phyloP scores from a whole-genome alignment of 2,329 filamentous ascomycete species.

The Sporothrix curviconia region DNA sequence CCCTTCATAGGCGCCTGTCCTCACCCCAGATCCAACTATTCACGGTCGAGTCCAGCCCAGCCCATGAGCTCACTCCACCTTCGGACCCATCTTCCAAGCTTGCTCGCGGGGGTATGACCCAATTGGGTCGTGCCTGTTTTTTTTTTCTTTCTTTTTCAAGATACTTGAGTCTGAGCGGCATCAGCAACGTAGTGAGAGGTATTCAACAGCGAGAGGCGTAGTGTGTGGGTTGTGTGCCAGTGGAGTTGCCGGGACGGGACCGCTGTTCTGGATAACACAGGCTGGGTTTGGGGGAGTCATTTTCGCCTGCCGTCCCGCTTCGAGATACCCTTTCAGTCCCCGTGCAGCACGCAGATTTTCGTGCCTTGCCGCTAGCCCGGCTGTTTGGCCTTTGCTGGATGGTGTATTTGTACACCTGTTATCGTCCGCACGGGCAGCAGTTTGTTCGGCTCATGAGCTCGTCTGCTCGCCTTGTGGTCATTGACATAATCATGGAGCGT shows the following conservation, averaged over 20 bases:
- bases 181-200: not conserved
- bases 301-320: not conserved
- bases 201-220: too few species aligned
- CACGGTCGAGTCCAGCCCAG: not conserved
- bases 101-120: not conserved
- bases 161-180: not conserved
- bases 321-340: not conserved
- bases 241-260: not conserved
- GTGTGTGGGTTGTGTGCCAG: not conserved
- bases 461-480: not conserved
- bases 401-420: too few species aligned
- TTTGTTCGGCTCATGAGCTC: not conserved
- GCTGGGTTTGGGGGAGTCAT: not conserved
- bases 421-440: not conserved
- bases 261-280: not conserved
- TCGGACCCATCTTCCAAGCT: not conserved
- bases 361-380: constrained; percentile 8
- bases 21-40: not conserved
- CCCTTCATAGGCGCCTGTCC: too few species aligned
- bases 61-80: not conserved
- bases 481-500: not conserved
- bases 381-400: not conserved
- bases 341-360: too few species aligned
- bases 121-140: not conserved
- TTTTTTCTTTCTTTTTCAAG: not conserved